phyloP scores from a whole-genome alignment of 202 grass and related monocot species.

The Zizania palustris region DNA sequence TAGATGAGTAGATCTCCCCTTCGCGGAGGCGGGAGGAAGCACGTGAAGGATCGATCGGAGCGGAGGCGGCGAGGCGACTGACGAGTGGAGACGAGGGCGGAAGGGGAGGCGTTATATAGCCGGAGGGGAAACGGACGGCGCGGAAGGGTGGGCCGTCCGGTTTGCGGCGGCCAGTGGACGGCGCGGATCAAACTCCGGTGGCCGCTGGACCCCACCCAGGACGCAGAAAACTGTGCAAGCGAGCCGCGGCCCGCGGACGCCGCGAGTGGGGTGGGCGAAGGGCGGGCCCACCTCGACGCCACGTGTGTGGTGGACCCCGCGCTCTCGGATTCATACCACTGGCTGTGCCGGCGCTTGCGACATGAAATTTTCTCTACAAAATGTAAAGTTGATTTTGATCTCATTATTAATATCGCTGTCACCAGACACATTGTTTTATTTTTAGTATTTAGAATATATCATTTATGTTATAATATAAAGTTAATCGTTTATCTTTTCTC shows the following conservation, averaged over 20 bases:
- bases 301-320: not conserved
- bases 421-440: too few relatives aligned
- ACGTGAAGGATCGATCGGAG: constrained; percentile 7
- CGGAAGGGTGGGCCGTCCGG: not conserved
- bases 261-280: not conserved
- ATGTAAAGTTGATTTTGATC: not conserved
- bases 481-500: too few relatives aligned
- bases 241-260: constrained; percentile 25
- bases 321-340: not conserved
- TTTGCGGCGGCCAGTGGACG: constrained; percentile 31
- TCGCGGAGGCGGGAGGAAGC: constrained; percentile 7
- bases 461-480: too few relatives aligned
- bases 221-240: constrained; percentile 39
- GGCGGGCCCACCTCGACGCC: constrained; percentile 23
- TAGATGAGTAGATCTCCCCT: constrained; percentile 28
- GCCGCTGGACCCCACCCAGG: not conserved
- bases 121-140: constrained; percentile 34
- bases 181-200: constrained; percentile 29
- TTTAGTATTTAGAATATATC: too few relatives aligned
- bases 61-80: not conserved
- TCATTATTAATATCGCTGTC: too few relatives aligned
- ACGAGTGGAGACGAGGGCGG: not conserved
- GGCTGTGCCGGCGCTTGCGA: too few relatives aligned
- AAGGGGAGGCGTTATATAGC: constrained; percentile 27
- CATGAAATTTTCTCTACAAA: not conserved